These are phyloP conservation scores for Phytopythium sindhum DNA, from an alignment of 352 stramenopile species.

Conservation along the genomic window DNA sequence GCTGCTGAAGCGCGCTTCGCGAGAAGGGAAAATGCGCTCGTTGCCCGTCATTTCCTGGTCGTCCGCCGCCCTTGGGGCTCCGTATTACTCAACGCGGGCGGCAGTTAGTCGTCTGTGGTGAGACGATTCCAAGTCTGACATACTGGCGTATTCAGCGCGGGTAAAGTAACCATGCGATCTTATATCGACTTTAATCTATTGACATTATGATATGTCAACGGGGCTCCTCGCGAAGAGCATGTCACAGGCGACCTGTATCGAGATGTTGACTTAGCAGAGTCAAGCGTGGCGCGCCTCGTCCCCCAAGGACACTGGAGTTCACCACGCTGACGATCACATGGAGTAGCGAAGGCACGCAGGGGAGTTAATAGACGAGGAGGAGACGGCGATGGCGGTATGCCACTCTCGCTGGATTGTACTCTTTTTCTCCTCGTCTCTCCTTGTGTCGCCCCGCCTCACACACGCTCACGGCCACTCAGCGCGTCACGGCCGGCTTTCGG, in stretches of 20 bases:
- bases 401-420: neutral
- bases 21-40: constrained; percentile 17
- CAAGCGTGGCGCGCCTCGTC: neutral
- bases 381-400: neutral
- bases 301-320: too few relatives aligned
- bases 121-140: neutral
- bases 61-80: neutral
- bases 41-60: constrained; percentile 11
- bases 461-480: neutral
- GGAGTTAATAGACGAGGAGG: too few relatives aligned
- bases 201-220: neutral
- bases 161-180: neutral
- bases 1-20: constrained; percentile 13
- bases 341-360: neutral
- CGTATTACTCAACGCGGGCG: constrained; percentile 5
- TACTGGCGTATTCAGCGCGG: neutral
- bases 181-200: constrained; percentile 2
- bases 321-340: neutral
- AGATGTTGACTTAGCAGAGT: neutral
- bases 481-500: neutral
- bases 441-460: neutral
- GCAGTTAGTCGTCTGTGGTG: neutral
- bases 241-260: neutral
- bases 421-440: neutral
- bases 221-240: neutral